Conservation (phyloP, 306 rosid genomes). For the Glycine tomentella region DNA sequence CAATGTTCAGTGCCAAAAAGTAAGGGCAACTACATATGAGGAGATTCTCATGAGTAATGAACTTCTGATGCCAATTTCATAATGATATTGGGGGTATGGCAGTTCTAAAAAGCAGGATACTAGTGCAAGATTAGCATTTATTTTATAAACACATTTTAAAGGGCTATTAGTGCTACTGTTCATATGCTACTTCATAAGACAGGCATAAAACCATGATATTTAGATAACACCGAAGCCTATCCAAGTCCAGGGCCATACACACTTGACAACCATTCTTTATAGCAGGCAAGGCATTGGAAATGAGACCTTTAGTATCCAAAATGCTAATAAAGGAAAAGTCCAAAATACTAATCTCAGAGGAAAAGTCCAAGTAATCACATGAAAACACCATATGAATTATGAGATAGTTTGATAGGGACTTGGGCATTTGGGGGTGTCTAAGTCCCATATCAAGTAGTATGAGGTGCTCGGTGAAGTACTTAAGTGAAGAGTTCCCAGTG, state of each 20-base stretch:
- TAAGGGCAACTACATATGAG: not conserved
- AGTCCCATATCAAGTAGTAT: not conserved
- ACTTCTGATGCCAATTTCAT: not conserved
- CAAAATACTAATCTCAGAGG: too few relatives aligned
- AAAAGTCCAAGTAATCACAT: too few relatives aligned
- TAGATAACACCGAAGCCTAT: not conserved
- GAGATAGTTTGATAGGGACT: not conserved
- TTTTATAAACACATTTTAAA: slow-evolving; percentile 10
- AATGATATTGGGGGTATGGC: not conserved
- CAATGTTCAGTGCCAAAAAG: slow-evolving; percentile 32
- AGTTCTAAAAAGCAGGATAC: slow-evolving; percentile 2
- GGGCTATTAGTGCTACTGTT: not conserved
- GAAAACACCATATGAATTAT: too few relatives aligned
- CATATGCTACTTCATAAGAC: not conserved
- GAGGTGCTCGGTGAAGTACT: not conserved
- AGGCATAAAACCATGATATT: not conserved
- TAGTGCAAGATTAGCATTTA: slow-evolving; percentile 3
- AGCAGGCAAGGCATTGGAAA: not conserved
- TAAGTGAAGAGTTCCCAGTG: rapidly evolving
- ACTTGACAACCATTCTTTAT: not conserved
- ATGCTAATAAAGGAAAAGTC: not conserved
- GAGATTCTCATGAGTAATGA: slow-evolving; percentile 2
- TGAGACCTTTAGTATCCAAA: not conserved
- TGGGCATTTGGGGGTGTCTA: not conserved
- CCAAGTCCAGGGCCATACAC: not conserved